Evolutionary conservation across 2,329 filamentous ascomycete genomes (phyloP), one percentile per base, ranked within the genome.

Genomic region (Chrysosphaeria jannelii): DNA sequence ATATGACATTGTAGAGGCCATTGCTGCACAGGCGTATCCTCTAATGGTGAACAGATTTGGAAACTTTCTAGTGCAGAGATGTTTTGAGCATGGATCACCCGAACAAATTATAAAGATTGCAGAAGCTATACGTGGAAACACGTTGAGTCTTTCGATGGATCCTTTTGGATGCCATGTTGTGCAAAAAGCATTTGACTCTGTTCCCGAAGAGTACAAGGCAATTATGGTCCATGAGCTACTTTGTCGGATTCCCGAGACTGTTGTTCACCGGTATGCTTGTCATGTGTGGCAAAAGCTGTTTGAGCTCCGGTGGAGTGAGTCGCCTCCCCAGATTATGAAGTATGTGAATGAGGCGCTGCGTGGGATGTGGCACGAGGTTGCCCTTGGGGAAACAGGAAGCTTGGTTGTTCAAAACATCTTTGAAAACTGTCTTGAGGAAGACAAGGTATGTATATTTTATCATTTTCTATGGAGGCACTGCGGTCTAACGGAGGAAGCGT

Each of bases 221-320:
- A 69, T 85, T 40, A 93, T 97, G 79, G 85, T 97, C n/a, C 76
- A 89, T 39, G 85, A 97, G 41, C 57, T 97, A 13, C 63, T 97
- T 27, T 75, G 78, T 30, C 69, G 78, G 26, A 97, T 97, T 32
- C 85, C 81, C 0, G 81, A 97, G 46, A 97, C 85, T 3, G 79
- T 97, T 32, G 85, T 97, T 39, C 88, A 97, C 46, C 72, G 88
- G 34, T 97, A 97, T 46, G 85, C 85, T 28, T 97, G 85, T 39
- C 85, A 97, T 43, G 85, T 97, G 31, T 97, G 85, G 85, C 85
- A 97, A 51, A 97, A 97, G 52, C 61, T 97, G 14, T 97, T 97
- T 42, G 85, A 97, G 45, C 61, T 97, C 34, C 70, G 85, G 38
- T 97, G 85, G 85, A 76, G 67, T 31, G 71, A 79, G 36, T 74